phyloP scores from a whole-genome alignment of 768 basidiomycete species.

The Lentinula sp. region DNA sequence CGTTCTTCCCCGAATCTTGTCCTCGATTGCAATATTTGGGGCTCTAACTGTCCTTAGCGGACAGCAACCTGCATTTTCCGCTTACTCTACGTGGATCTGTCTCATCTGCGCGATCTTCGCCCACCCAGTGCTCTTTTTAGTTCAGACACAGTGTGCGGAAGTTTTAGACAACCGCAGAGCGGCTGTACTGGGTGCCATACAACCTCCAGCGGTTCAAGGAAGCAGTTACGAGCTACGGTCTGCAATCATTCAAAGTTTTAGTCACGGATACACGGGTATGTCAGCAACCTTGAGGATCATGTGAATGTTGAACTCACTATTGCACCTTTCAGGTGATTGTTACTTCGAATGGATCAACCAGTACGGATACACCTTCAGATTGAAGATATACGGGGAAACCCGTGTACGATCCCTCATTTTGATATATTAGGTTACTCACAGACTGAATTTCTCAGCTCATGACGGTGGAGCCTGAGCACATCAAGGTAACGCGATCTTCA shows the following conservation, averaged over 20 bases:
- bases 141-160: not conserved
- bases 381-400: not conserved
- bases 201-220: not conserved
- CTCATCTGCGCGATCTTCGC: not conserved
- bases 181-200: not conserved
- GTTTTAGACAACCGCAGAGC: not conserved
- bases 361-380: not conserved
- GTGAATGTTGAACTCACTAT: not conserved
- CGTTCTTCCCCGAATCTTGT: not conserved
- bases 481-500: conserved; percentile 15
- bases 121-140: not conserved
- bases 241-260: not conserved
- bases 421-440: not conserved
- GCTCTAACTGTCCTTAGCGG: not conserved
- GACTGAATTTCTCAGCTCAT: conserved; percentile 5
- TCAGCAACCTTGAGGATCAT: not conserved
- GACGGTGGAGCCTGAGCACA: conserved; percentile 17
- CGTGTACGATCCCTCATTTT: not conserved
- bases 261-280: conserved; percentile 1
- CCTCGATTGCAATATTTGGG: not conserved
- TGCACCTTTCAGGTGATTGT: not conserved
- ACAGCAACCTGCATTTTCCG: not conserved
- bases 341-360: conserved; percentile 1
- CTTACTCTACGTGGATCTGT: not conserved
- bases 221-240: not conserved